Evolutionary conservation across 2,329 filamentous ascomycete genomes (phyloP).

Genomic region (Juglanconis oblonga): DNA sequence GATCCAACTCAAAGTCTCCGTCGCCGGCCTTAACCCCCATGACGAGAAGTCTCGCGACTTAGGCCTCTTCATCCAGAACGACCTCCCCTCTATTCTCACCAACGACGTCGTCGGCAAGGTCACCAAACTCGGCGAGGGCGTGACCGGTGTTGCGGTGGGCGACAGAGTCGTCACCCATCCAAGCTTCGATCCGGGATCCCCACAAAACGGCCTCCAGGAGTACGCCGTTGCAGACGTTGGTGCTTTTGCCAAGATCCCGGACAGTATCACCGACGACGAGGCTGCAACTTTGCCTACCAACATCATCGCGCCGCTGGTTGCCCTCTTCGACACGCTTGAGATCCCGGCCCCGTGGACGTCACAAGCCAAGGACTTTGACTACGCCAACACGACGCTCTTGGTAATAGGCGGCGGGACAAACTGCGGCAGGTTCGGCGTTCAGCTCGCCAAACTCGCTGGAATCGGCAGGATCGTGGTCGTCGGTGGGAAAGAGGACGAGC

Average conservation of each 20-base stretch:
- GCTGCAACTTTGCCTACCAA: slow-evolving; percentile 36
- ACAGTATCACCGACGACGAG: slow-evolving; percentile 31
- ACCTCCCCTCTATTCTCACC: slow-evolving; percentile 31
- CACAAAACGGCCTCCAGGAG: slow-evolving; percentile 33
- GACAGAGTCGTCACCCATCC: slow-evolving; percentile 31
- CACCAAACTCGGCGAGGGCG: slow-evolving; percentile 25
- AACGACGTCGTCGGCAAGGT: slow-evolving; percentile 34
- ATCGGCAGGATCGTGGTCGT: slow-evolving; percentile 37
- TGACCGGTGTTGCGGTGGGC: slow-evolving; percentile 26
- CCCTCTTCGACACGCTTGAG: slow-evolving; percentile 31
- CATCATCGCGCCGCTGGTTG: slow-evolving; percentile 30
- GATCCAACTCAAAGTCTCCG: slow-evolving; percentile 37
- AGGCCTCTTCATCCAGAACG: slow-evolving; percentile 32
- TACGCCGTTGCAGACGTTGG: slow-evolving; percentile 32
- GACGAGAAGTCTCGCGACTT: slow-evolving; percentile 36
- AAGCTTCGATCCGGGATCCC: slow-evolving; percentile 5
- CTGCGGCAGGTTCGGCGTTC: slow-evolving; percentile 30
- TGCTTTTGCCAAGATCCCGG: slow-evolving; percentile 30
- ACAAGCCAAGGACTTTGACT: slow-evolving; percentile 23
- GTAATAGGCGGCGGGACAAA: slow-evolving; percentile 35
- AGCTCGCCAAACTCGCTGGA: slow-evolving; percentile 32
- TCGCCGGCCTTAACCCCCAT: slow-evolving; percentile 31
- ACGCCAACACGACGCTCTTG: slow-evolving; percentile 23
- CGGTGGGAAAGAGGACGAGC: slow-evolving; percentile 28
- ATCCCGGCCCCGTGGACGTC: slow-evolving; percentile 27